Base-by-base conservation (phyloP, 768 basidiomycete species). In the Termitomyces sp. region DNA sequence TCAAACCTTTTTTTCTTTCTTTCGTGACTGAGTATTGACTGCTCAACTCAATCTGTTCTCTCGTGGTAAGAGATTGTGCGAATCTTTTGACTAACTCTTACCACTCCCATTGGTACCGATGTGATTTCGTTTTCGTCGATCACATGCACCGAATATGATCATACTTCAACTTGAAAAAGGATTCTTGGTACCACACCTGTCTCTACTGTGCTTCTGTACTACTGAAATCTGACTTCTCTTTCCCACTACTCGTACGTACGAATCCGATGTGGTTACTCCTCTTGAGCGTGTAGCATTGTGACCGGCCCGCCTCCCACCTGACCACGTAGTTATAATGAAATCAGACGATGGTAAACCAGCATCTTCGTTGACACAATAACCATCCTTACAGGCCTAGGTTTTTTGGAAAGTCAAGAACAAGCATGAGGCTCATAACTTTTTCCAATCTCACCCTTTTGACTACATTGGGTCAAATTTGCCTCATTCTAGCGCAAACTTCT, bases 71-170 rank as follows among this genome's bases (percentile, higher is more conserved):
- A 29, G 29, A 29, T 29, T 9, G 9, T 29, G 5, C 29, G 9
- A 29, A 29, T 29, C 9, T 9, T 29, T 9, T 4, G 3, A 3
- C 29, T 29, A 9, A 29, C 29, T 29, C 29, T 29, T 4, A 7
- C 62, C 23, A 35, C 60, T 59, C 20, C 39, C 16, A 40, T 18
- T 38, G 12, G 36, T 38, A 38, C 7, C 16, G 9, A 40, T 40
- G 39, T 40, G 20, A 7, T n/a, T n/a, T 7, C n/a, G 20, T 3
- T n/a, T 40, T 13, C 10, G 23, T 10, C 25, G 41, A 25, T 15
- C 41, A 43, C 25, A 23, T 43, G 41, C 12, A 4, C 18, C 22
- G n/a, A n/a, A n/a, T 48, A 33, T 16, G 32, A 48, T 25, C 20
- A n/a, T n/a, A n/a, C n/a, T n/a, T n/a, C n/a, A n/a, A n/a, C n/a